Base-by-base conservation (phyloP, 2,329 filamentous ascomycete genomes). In the Niveomyces coronatus region DNA sequence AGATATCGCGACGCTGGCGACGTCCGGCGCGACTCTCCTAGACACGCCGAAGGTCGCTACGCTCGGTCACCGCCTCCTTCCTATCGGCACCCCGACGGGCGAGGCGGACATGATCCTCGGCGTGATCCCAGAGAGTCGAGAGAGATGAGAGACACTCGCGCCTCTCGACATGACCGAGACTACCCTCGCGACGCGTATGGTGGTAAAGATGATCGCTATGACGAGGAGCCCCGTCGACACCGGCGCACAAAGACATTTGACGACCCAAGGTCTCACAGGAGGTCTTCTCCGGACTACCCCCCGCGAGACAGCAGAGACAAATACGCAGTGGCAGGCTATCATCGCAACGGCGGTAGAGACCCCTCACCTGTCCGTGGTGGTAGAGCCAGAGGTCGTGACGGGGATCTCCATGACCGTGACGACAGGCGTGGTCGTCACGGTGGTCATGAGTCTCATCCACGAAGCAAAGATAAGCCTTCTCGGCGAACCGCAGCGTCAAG, bases 191-290 rank as follows among this genome's bases (percentile, higher is more conserved):
- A 28, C 7, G 10, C 26, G 9, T n/a, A n/a, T 24, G 23, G 23
- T 13, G 8, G 8, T 19, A 23, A 13, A 35, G 37, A 26, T 18
- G 41, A 37, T 10, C 37, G 28, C 37, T 24, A 30, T 17, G 36
- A 22, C 19, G 32, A 31, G 9, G 32, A 35, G 4, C 24, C 31
- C 13, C 37, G 24, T 19, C n/a, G 31, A 3, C 37, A 30, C 19
- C 37, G 32, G 23, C 37, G 37, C 14, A 33, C 24, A 15, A 39
- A 34, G 24, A 39, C 37, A 11, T 31, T 26, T 11, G 37, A 39
- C 9, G 24, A 39, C 4, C 31, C 31, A 8, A 9, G 11, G 9
- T 19, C 31, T 8, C 29, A 39, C 37, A 27, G 30, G 9, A 15
- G 31, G n/a, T 18, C 23, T 9, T 39, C 37, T 8, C 37, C 24